These are phyloP conservation scores for Myxozyma mucilagina DNA, from an alignment of 805 yeast genomes.

Conservation along the genomic window DNA sequence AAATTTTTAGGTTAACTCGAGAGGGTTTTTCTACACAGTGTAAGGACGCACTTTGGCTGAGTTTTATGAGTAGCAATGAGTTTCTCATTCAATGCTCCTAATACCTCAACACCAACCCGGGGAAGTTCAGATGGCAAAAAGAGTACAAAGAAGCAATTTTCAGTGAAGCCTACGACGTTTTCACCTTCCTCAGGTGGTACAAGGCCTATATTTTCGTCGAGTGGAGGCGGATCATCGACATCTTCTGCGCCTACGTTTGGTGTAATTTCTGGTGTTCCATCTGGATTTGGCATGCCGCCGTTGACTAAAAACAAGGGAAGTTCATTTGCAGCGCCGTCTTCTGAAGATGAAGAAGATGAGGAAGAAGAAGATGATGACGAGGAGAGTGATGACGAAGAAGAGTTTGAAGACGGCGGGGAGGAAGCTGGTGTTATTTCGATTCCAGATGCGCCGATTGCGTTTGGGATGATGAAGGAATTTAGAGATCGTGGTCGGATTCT, in stretches of 20 bases:
- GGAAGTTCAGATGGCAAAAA: background rate
- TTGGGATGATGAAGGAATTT: conserved; percentile 34
- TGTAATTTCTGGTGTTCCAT: background rate
- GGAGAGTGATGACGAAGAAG: background rate
- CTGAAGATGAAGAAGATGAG: background rate
- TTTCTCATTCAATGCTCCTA: background rate
- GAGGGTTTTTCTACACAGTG: too few species aligned
- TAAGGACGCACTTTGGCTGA: too few species aligned
- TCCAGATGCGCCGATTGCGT: conserved; percentile 36
- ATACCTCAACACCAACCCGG: background rate
- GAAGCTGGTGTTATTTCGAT: background rate
- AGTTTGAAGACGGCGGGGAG: conserved; percentile 1
- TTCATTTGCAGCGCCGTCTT: background rate
- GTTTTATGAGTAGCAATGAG: background rate
- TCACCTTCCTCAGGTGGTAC: conserved; percentile 6
- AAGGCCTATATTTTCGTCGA: conserved; percentile 8
- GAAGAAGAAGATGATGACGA: conserved; percentile 11
- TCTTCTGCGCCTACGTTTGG: background rate
- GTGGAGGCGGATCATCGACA: background rate
- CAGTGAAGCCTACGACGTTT: background rate
- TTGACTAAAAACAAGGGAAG: background rate
- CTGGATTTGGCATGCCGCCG: background rate
- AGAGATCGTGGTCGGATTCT: conserved; percentile 34
- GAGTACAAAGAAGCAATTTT: background rate
- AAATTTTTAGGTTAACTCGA: too few species aligned